Evolutionary conservation across 2,329 filamentous ascomycete genomes (phyloP).

Genomic region (Aspergillus terreus): DNA sequence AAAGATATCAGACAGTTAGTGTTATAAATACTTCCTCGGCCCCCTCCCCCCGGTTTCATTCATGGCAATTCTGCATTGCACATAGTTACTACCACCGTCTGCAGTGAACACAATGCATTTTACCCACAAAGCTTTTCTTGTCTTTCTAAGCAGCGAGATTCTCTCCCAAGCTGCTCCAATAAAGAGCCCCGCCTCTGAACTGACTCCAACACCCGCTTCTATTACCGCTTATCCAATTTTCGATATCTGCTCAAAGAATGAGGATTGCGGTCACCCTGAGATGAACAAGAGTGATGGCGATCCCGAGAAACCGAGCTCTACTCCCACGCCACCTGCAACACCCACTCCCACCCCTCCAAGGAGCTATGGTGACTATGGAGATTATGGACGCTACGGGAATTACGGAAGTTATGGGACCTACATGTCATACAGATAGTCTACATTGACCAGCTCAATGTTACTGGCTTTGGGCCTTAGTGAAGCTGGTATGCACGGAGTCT

Average conservation of each 20-base stretch:
- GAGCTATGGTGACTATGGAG: conserved; percentile 14
- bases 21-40: too few relatives aligned
- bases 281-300: neutral
- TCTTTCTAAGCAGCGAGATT: conserved; percentile 12
- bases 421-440: too few relatives aligned
- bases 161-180: conserved; percentile 8
- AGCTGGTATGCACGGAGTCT: too few relatives aligned
- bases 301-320: neutral
- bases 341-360: neutral
- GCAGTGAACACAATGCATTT: conserved; percentile 2
- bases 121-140: conserved; percentile 2
- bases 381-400: conserved; percentile 14
- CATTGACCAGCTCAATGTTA: too few relatives aligned
- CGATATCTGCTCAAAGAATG: neutral
- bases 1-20: too few relatives aligned
- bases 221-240: neutral
- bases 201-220: conserved; percentile 3
- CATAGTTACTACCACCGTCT: neutral
- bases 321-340: neutral
- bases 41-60: too few relatives aligned
- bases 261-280: neutral
- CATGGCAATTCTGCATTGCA: neutral
- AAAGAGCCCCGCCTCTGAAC: conserved; percentile 1
- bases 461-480: too few relatives aligned
- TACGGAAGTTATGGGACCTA: conserved; percentile 18